phyloP scores from a whole-genome alignment of 1,284 basidiomycete species.

The Melampsora larici-populina region DNA sequence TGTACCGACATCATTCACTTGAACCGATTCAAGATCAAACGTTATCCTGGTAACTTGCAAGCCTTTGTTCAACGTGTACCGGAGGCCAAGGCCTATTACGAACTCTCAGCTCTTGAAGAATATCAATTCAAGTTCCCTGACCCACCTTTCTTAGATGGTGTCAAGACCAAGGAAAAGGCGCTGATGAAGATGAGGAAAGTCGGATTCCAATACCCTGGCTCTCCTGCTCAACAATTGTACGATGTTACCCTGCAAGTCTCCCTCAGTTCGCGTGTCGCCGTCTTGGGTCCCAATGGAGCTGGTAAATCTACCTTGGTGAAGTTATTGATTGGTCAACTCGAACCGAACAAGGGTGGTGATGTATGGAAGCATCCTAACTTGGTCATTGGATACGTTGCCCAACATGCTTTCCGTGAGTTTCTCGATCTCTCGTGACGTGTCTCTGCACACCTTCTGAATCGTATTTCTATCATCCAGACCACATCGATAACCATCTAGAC shows the following conservation, averaged over 20 bases:
- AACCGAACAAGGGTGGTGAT: slow-evolving; percentile 92
- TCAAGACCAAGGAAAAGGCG: slow-evolving; percentile 99
- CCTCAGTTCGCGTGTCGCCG: slow-evolving; percentile 90
- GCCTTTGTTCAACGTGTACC: slow-evolving; percentile 88
- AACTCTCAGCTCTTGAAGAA: slow-evolving; percentile 87
- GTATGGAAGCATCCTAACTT: slow-evolving; percentile 99
- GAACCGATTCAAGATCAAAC: slow-evolving; percentile 97
- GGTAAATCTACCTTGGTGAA: slow-evolving; percentile 99
- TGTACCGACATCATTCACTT: slow-evolving; percentile 98
- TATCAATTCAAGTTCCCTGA: slow-evolving; percentile 95
- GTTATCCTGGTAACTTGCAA: slow-evolving; percentile 97
- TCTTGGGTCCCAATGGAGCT: slow-evolving; percentile 95
- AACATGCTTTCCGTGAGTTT: slow-evolving; percentile 87
- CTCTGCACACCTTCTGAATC: not conserved
- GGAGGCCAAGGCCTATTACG: slow-evolving; percentile 97
- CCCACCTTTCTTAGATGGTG: slow-evolving; percentile 94
- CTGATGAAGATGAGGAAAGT: slow-evolving; percentile 97
- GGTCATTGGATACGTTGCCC: slow-evolving; percentile 97
- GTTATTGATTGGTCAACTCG: slow-evolving; percentile 94
- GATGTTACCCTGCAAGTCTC: slow-evolving; percentile 95
- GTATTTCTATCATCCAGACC: slow-evolving; percentile 52
- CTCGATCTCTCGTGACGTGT: not conserved
- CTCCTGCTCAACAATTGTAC: slow-evolving; percentile 80
- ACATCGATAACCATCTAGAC: slow-evolving; percentile 96
- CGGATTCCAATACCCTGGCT: slow-evolving; percentile 90